Conservation (phyloP, 2,329 filamentous ascomycete species). For the Fusarium foetens region DNA sequence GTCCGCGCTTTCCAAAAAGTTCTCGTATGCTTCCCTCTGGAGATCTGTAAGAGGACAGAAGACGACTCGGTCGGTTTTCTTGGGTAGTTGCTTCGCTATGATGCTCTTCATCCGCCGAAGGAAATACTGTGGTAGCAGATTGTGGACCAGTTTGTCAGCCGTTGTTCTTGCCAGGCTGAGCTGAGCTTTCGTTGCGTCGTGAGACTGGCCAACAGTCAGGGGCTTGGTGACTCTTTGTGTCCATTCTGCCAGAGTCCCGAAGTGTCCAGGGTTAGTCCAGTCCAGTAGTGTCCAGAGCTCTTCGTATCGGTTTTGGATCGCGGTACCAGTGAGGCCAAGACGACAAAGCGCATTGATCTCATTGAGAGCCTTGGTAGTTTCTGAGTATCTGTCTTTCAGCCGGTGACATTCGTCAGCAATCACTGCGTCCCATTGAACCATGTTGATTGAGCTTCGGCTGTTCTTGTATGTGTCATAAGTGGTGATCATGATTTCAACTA, state of each 20-base stretch:
- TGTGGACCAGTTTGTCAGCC: slow-evolving; percentile 84
- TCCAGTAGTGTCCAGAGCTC: slow-evolving; percentile 96
- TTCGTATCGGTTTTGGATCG: slow-evolving; percentile 97
- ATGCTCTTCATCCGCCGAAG: slow-evolving; percentile 91
- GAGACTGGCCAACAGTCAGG: slow-evolving; percentile 87
- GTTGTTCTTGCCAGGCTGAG: slow-evolving; percentile 83
- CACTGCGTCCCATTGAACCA: slow-evolving; percentile 90
- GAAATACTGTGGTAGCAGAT: slow-evolving; percentile 90
- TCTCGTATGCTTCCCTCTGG: slow-evolving; percentile 85
- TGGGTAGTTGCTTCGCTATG: slow-evolving; percentile 91
- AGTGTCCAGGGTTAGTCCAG: slow-evolving; percentile 89
- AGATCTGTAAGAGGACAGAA: slow-evolving; percentile 90
- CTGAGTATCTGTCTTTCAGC: slow-evolving; percentile 82
- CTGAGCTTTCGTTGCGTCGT: slow-evolving; percentile 86
- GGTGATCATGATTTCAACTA: slow-evolving; percentile 90
- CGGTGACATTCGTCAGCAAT: slow-evolving; percentile 94
- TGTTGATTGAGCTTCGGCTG: slow-evolving; percentile 77
- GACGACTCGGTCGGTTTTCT: slow-evolving; percentile 92
- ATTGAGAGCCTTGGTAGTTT: slow-evolving; percentile 87
- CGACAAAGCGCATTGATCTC: slow-evolving; percentile 90
- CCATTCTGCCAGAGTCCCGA: slow-evolving; percentile 77
- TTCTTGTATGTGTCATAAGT: slow-evolving; percentile 93
- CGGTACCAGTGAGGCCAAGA: slow-evolving; percentile 93
- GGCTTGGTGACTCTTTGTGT: slow-evolving; percentile 80
- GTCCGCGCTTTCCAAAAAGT: slow-evolving; percentile 75